Conservation (phyloP, 2,329 filamentous ascomycete species). For the Trichoderma asperellum region DNA sequence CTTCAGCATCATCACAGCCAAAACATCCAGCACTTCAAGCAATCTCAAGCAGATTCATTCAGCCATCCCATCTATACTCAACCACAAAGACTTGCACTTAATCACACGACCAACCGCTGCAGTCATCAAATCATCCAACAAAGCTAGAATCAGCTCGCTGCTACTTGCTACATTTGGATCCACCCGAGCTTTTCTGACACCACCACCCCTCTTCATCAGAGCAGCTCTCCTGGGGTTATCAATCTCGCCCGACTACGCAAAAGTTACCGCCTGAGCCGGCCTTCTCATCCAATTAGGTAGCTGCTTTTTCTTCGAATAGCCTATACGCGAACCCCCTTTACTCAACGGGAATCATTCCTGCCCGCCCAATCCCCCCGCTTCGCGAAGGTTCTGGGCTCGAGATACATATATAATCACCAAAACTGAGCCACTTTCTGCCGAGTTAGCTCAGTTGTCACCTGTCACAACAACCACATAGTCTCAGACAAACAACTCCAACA, state of each 20-base stretch:
- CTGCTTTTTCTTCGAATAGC: neutral
- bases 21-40: neutral
- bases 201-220: constrained; percentile 16
- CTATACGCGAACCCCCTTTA: neutral
- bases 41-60: neutral
- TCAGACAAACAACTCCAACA: neutral
- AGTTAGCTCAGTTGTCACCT: constrained; percentile 3
- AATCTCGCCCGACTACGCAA: constrained; percentile 14
- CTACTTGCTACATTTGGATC: neutral
- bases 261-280: constrained; percentile 20
- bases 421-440: neutral
- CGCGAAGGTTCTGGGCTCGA: neutral
- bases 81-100: neutral
- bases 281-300: neutral
- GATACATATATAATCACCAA: neutral
- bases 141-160: neutral
- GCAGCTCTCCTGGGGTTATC: constrained; percentile 9
- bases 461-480: neutral
- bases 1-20: constrained; percentile 4
- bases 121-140: neutral
- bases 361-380: neutral
- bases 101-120: neutral
- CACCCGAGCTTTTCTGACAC: constrained; percentile 22
- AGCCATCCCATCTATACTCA: neutral
- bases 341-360: neutral